Base-by-base conservation (phyloP, 202 grass and related monocot genomes). In the Schoenoplectus triqueter region DNA sequence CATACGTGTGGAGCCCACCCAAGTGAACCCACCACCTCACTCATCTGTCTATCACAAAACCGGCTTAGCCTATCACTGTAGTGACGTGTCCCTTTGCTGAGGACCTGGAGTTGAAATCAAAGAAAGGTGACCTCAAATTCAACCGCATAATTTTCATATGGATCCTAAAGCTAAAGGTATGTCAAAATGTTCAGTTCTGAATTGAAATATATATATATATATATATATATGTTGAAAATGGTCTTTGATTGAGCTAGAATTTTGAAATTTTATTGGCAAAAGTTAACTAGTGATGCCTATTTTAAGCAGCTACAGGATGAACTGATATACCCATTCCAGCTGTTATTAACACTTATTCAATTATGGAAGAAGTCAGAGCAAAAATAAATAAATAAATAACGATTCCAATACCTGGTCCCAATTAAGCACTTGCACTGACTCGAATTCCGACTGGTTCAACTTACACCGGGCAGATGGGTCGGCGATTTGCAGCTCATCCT, bases 21-120 rank as follows among this genome's bases (percentile, higher is more conserved):
- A 13, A 86, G 69, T 60, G 57, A 10, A 6, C 68, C 69, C 1
- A 78, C 84, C 48, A 89, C 69, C 69, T 86, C 84, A 79, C 88
- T 89, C 88, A 89, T 89, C 63, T 68, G 71, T 82, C 78, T 80
- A 40, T 89, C 88, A 14, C 88, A 89, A 61, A 86, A 89, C 13
- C 84, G 84, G 63, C 88, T 89, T 46, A 89, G 79, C 7, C 84
- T 74, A 19, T 89, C 50, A 10, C 88, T 89, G 78, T 89, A 86
- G 88, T 86, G 78, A 18, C 69, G 77, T 8, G 88, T 86, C 13
- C 88, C 88, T 67, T 86, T 83, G 69, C 17, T 55, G 11, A 89
- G 71, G 50, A 83, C 80, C 80, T 83, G 62, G 49, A 83, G 66
- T 51, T 83, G 22, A 78, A 56, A 31, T 31, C 31, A 31, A 41